Conservation (phyloP, 805 yeast genomes). For the Teunomyces panamensis region DNA sequence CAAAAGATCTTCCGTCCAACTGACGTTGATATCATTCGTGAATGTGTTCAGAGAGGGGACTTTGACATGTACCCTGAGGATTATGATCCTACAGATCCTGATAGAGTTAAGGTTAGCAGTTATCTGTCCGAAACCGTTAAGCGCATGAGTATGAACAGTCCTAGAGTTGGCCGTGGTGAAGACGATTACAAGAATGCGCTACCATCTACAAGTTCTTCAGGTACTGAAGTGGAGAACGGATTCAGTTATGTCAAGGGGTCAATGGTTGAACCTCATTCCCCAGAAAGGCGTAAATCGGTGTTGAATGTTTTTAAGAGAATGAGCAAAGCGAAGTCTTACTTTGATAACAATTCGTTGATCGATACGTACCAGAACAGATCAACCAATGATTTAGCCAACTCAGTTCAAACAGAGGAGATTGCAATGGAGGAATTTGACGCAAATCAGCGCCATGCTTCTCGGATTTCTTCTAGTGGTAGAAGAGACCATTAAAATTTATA, state of each 20-base stretch:
- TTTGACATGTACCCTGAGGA: constrained; percentile 48
- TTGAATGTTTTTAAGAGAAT: constrained; percentile 33
- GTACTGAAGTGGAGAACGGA: constrained; percentile 4
- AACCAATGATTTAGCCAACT: constrained; percentile 32
- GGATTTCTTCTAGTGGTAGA: constrained; percentile 19
- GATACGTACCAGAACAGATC: constrained; percentile 27
- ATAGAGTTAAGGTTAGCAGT: constrained; percentile 51
- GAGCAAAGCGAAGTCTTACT: constrained; percentile 12
- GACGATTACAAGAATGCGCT: constrained; percentile 4
- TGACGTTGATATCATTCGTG: constrained; percentile 72
- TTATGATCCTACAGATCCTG: constrained; percentile 55
- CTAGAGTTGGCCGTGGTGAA: neutral
- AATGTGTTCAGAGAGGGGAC: constrained; percentile 51
- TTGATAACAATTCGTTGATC: constrained; percentile 31
- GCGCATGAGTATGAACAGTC: constrained; percentile 3
- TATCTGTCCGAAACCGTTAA: constrained; percentile 17
- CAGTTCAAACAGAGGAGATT: constrained; percentile 48
- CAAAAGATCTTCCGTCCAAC: constrained; percentile 54
- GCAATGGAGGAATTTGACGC: constrained; percentile 41
- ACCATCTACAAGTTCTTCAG: constrained; percentile 5
- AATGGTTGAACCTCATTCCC: neutral
- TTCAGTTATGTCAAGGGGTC: neutral
- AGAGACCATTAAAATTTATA: constrained; percentile 4
- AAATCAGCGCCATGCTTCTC: constrained; percentile 19
- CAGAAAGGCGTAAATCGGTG: constrained; percentile 31